Base-by-base conservation (phyloP, 345 rosid species). In the Tarenaya hassleriana region DNA sequence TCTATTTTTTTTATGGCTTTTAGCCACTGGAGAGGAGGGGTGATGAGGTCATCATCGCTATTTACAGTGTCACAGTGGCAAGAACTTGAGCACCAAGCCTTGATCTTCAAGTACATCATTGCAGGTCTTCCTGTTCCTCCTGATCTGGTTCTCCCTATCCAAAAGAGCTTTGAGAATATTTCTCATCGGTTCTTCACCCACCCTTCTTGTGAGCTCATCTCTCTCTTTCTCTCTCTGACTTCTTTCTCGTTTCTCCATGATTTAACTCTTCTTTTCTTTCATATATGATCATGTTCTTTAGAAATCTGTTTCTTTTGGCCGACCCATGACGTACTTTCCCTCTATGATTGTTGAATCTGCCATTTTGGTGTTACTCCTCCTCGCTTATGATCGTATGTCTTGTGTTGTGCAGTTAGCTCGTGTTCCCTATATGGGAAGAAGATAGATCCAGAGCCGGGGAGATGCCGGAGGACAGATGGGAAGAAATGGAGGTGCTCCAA, bases 401-500 rank as follows among this genome's bases (percentile, higher is more conserved):
- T 41, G 8, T 14, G 8, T 53, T 41, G 44, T 57, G 63, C 51
- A 73, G 75, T 61, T 50, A 74, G 68, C 17, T 67, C 66, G 56
- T 66, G 62, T 50, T 67, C 73, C 46, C 51, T 54, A 32, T 73
- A 61, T 24, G 92, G 95, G 69, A 79, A 77, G 73, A 81, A 80
- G 70, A 51, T 78, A 24, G 95, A 86, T 69, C 84, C 88, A 3
- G 95, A 86, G 71, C 95, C 92, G 1, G 88, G 92, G 38, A 70
- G 95, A 56, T 86, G 95, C 42, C 71, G 86, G 55, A 83, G 95
- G 68, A 82, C 91, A 0, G 95, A 86, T 49, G 95, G 95, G 8
- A 86, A 86, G 80, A 86, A 86, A 64, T 86, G 95, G 95, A 78
- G 95, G 78, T 86, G 95, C 74, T 83, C 95, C 1, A 86, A 83